A percentile compares a stretch with the other conserved stretches of the same genome.
Evolutionary conservation across 2,329 filamentous ascomycete genomes (phyloP).

Genomic region (Penicillium sp.): DNA sequence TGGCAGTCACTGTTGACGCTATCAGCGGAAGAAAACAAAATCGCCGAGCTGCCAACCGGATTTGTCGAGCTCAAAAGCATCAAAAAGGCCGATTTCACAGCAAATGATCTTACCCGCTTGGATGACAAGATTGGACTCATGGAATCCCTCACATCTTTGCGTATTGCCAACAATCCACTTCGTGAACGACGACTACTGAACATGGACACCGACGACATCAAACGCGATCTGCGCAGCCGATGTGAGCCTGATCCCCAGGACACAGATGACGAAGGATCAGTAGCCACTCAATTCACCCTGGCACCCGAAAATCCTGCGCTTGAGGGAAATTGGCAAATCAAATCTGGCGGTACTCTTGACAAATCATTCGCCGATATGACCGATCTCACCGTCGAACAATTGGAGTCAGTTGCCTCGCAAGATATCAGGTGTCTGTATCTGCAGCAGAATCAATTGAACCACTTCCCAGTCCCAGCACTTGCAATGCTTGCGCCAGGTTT

Average conservation of each 20-base stretch:
- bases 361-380: constrained; percentile 66
- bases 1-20: constrained; percentile 76
- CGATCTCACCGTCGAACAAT: constrained; percentile 52
- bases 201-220: constrained; percentile 78
- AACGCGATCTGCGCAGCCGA: constrained; percentile 68
- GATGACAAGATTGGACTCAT: constrained; percentile 78
- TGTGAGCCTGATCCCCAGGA: constrained; percentile 54
- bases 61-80: constrained; percentile 69
- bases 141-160: constrained; percentile 72
- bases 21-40: constrained; percentile 77
- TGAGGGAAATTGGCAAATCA: constrained; percentile 38
- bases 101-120: constrained; percentile 77
- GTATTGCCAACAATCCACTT: constrained; percentile 85
- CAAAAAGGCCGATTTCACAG: constrained; percentile 77
- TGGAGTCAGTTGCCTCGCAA: constrained; percentile 47
- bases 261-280: constrained; percentile 42
- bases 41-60: constrained; percentile 73
- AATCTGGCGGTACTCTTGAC: constrained; percentile 59
- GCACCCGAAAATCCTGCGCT: constrained; percentile 46
- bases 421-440: constrained; percentile 64
- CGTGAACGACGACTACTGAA: constrained; percentile 83
- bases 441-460: constrained; percentile 73
- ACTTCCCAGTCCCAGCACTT: constrained; percentile 67
- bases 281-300: constrained; percentile 44
- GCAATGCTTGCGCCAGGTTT: constrained; percentile 71